Evolutionary conservation across 1,284 basidiomycete species (phyloP).

Genomic region (Ceratobasidium sp.): DNA sequence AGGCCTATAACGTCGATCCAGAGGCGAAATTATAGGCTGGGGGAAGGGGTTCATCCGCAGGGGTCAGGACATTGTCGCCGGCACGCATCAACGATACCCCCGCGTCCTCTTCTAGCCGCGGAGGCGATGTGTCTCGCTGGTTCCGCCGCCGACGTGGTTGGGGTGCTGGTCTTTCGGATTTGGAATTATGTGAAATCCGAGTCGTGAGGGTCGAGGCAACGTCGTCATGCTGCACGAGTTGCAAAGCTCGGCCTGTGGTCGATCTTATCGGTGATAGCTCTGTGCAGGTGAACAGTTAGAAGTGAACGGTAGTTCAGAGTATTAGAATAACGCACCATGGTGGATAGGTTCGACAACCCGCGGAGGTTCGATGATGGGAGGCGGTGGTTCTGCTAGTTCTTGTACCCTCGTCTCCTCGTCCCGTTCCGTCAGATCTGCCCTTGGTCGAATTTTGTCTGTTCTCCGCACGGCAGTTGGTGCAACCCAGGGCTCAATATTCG

Average conservation of each 20-base stretch:
- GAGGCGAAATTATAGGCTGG: conserved; percentile 17
- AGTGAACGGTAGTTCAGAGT: no score
- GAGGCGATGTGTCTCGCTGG: conserved; percentile 28
- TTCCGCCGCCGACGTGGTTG: conserved; percentile 10
- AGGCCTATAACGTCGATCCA: not conserved
- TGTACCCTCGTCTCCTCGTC: not conserved
- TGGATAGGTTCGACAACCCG: not conserved
- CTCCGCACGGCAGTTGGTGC: not conserved
- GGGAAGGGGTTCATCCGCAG: conserved; percentile 4
- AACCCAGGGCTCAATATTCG: conserved; percentile 37
- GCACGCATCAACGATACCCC: conserved; percentile 40
- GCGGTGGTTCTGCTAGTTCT: not conserved
- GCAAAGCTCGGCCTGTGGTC: not conserved
- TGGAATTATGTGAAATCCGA: not conserved
- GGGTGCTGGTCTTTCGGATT: not conserved
- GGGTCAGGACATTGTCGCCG: not conserved
- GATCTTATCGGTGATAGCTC: not conserved
- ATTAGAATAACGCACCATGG: not conserved
- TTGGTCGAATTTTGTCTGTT: not conserved
- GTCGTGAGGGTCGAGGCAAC: not conserved
- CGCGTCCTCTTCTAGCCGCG: conserved; percentile 33
- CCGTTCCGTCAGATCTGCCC: not conserved
- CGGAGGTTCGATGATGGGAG: not conserved
- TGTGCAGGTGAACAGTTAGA: not conserved
- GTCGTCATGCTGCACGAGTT: conserved; percentile 6